These are phyloP conservation scores for Phytophthora chlamydospora DNA, from an alignment of 352 stramenopile genomes.

Conservation along the genomic window DNA sequence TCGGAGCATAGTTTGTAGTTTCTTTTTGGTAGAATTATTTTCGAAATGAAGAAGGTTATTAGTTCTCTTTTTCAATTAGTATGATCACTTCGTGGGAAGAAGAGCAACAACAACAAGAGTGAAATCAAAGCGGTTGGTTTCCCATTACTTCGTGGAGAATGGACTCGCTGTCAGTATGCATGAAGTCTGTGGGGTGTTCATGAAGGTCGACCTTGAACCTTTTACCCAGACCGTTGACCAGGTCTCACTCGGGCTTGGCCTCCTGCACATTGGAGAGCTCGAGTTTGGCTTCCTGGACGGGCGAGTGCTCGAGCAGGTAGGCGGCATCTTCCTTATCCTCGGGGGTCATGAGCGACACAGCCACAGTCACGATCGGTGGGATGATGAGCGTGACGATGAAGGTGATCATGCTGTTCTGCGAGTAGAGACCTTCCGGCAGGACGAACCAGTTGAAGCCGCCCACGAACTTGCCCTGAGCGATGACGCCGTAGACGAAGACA, in stretches of 20 bases:
- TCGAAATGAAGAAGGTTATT: constrained; percentile 11
- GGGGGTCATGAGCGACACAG: constrained; percentile 48
- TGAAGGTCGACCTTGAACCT: too few species aligned
- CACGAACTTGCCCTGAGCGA: constrained; percentile 58
- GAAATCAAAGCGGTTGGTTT: too few species aligned
- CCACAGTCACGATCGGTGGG: constrained; percentile 49
- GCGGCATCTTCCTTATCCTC: constrained; percentile 20
- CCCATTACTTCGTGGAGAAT: too few species aligned
- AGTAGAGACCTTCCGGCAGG: constrained; percentile 66
- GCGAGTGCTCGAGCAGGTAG: constrained; percentile 27
- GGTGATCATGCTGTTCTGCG: constrained; percentile 67
- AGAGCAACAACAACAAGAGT: too few species aligned
- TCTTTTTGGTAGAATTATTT: constrained; percentile 22
- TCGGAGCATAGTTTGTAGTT: constrained; percentile 23
- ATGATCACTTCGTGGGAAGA: too few species aligned
- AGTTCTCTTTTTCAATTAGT: too few species aligned
- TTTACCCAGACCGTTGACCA: too few species aligned
- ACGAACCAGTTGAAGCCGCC: constrained; percentile 70
- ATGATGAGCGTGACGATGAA: constrained; percentile 68
- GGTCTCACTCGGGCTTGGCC: too few species aligned
- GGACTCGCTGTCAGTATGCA: too few species aligned
- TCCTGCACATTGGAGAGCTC: too few species aligned
- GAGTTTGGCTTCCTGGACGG: constrained; percentile 7
- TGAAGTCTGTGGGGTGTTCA: too few species aligned
- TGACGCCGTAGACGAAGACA: constrained; percentile 65